phyloP scores from a whole-genome alignment of 306 rosid species.

The Aeschynomene evenia region DNA sequence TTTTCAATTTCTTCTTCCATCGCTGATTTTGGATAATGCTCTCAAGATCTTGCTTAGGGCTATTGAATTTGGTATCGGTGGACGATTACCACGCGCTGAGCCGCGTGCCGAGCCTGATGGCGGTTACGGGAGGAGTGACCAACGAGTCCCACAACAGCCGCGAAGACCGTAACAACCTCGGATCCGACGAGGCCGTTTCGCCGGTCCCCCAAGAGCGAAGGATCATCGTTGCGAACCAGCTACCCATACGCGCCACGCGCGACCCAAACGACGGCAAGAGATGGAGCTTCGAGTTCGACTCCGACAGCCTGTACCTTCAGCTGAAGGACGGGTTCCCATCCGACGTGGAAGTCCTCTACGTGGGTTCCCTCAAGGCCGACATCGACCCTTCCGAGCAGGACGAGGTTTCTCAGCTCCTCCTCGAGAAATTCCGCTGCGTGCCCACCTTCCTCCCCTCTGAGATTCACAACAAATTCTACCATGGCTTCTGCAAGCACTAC shows the following conservation, averaged over 20 bases:
- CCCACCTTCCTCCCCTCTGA: constrained; percentile 53
- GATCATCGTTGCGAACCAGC: constrained; percentile 63
- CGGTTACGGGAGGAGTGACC: constrained; percentile 26
- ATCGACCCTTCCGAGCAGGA: constrained; percentile 52
- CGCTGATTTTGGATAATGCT: constrained; percentile 38
- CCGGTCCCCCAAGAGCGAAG: constrained; percentile 36
- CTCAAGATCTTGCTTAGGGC: constrained; percentile 56
- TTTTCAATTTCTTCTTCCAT: background rate
- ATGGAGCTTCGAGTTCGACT: constrained; percentile 59
- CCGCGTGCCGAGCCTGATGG: constrained; percentile 30
- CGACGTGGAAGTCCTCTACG: constrained; percentile 54
- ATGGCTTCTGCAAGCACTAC: constrained; percentile 80
- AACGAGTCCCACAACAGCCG: background rate
- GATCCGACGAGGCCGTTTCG: constrained; percentile 21
- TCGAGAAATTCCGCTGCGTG: constrained; percentile 53
- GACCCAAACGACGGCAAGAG: constrained; percentile 12
- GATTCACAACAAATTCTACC: constrained; percentile 45
- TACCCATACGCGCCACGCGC: constrained; percentile 46
- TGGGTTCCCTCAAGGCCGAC: constrained; percentile 56
- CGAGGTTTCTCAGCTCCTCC: constrained; percentile 43
- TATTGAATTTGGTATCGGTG: constrained; percentile 48
- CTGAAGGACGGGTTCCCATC: constrained; percentile 57
- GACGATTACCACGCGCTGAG: constrained; percentile 45
- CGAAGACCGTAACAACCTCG: background rate
- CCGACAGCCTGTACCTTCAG: constrained; percentile 52